Evolutionary conservation across 495 filamentous ascomycete species (phyloP), one percentile per base, ranked within the genome.

Genomic region (Aspergillus bridgeri): DNA sequence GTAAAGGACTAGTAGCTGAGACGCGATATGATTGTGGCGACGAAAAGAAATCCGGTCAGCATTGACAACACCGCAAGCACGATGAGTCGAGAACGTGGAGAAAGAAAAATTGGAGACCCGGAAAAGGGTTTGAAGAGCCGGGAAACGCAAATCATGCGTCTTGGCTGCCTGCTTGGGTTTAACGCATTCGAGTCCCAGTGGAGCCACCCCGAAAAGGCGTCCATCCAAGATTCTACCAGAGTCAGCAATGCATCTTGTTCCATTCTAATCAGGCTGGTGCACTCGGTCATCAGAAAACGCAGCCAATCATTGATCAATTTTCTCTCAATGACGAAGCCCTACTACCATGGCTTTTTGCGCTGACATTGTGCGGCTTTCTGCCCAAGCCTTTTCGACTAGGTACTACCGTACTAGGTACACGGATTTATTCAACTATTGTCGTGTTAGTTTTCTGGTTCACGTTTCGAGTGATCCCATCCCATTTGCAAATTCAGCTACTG

Each of bases 131-230:
- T 38, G 9, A 38, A 38, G n/a, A n/a, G 3, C 9, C 9, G 7
- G 1, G 11, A 25, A 49, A 49, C n/a, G 53, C 53, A 55, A 19
- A 45, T 25, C 21, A 25, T 48, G 43, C 5, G 50, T 5, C 56
- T 58, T 58, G 56, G 56, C 56, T 58, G 42, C 56, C 48, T 4
- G 0, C 7, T 42, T 13, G 6, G 50, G 48, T 25, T 48, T 47
- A 52, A 27, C 17, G 33, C 33, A 13, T 13, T 38, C 11, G 33
- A 13, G 33, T 13, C 11, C 33, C 3, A 38, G 33, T 38, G 33
- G 33, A 38, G 33, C 33, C 33, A 15, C 9, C 3, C 33, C 1
- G 17, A 38, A 6, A 33, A 38, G 33, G 33, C 33, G 13, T 38
- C 33, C 7, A 38, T 15, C 33, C 33, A 29, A 29, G 27, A 29